These are phyloP conservation scores for Picea sitchensis DNA, from an alignment of 75 land plant species.

Conservation along the genomic window DNA sequence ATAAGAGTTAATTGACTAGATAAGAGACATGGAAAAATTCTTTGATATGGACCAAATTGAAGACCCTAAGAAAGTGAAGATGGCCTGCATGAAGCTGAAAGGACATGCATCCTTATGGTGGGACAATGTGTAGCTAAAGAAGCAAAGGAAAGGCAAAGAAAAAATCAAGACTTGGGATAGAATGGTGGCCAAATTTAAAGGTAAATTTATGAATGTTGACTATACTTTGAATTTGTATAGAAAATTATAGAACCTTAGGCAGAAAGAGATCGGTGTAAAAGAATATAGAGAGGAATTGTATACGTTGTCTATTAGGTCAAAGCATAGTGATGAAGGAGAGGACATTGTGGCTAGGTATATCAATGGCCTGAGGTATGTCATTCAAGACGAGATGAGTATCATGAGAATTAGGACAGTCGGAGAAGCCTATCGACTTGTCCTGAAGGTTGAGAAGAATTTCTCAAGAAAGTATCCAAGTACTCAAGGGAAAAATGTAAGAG, in stretches of 20 bases:
- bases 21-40: too few species aligned
- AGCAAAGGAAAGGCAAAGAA: too few species aligned
- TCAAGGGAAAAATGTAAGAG: background rate
- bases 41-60: too few species aligned
- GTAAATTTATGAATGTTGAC: too few species aligned
- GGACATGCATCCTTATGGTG: too few species aligned
- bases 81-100: too few species aligned
- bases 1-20: too few species aligned
- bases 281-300: background rate
- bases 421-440: background rate
- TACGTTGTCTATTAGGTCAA: background rate
- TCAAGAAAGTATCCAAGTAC: background rate
- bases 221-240: too few species aligned
- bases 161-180: too few species aligned
- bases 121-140: too few species aligned
- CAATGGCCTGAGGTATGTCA: background rate
- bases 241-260: background rate
- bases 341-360: background rate
- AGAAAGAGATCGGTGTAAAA: background rate
- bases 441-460: background rate
- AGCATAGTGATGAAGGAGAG: background rate
- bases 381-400: background rate
- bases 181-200: too few species aligned
- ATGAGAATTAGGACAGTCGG: background rate
- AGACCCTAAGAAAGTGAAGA: too few species aligned